Base-by-base conservation (phyloP, 192 early-diverging fungal species). In the Chytriomyces confervae region DNA sequence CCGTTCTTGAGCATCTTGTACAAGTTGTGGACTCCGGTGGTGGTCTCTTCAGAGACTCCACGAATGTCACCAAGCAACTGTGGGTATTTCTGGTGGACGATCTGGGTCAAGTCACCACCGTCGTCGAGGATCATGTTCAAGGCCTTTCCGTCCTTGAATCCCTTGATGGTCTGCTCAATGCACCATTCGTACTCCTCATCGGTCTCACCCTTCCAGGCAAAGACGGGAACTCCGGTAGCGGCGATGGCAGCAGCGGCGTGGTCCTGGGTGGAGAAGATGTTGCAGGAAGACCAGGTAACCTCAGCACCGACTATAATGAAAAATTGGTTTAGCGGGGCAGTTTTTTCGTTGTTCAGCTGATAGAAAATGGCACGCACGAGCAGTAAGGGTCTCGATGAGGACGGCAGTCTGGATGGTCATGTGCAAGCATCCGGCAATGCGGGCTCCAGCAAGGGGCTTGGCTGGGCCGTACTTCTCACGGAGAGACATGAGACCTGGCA, bases 401-500 rank as follows among this genome's bases (percentile, higher is more conserved):
- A 97, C 95, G 71, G 95, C 97, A 62, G 95, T 97, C 91, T 98
- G 96, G 86, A 98, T 94, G 85, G 96, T 98, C 97, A 98, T 99
- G 91, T 99, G 96, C 81, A 99, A 90, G 86, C 96, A 98, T 50
- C 97, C 97, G 75, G 94, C 94, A 79, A 98, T 95, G 80, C 97
- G 94, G 73, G 97, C 94, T 86, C 96, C 97, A 84, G 91, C 90
- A 80, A 98, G 92, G 72, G 95, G 92, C 88, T 97, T 91, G 64
- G 83, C 65, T 66, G 94, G 89, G 60, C 94, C 94, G 89, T 97
- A 99, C 91, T 96, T 96, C 77, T 87, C 79, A 86, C 96, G 94
- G 75, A 97, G 89, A 80, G 89, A 85, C 93, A 99, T 97, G 80
- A 99, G 92, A 80, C 97, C 96, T 76, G 96, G 96, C 97, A 99